A percentile compares a stretch with the other conserved stretches of the same genome.
Conservation (phyloP, 129 eudicot species). For the carrot (Daucus carota) region DH1_v3.0 NC_030382.2:39663501-39664000, state of each 20-base stretch:
- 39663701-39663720: conserved; percentile 89
- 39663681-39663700: conserved; percentile 91
- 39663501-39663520: background rate
- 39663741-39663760: conserved; percentile 97
- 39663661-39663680: conserved; percentile 87
- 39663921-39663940: conserved; percentile 72
- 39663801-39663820: conserved; percentile 96
- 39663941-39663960: conserved; percentile 56
- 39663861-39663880: conserved; percentile 82
- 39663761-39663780: conserved; percentile 68
- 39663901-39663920: conserved; percentile 97
- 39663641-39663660: conserved; percentile 49
- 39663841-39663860: conserved; percentile 99
- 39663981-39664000: conserved; percentile 86
- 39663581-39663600: background rate
- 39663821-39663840: conserved; percentile 98
- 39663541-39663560: background rate
- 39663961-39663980: conserved; percentile 79
- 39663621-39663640: background rate
- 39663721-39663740: conserved; percentile 98
- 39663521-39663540: background rate
- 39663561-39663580: background rate
- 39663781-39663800: conserved; percentile 90
- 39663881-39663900: conserved; percentile 89
- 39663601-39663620: background rate